phyloP scores from a whole-genome alignment of 352 stramenopile genomes.

The Elongisporangium senticosum region DNA sequence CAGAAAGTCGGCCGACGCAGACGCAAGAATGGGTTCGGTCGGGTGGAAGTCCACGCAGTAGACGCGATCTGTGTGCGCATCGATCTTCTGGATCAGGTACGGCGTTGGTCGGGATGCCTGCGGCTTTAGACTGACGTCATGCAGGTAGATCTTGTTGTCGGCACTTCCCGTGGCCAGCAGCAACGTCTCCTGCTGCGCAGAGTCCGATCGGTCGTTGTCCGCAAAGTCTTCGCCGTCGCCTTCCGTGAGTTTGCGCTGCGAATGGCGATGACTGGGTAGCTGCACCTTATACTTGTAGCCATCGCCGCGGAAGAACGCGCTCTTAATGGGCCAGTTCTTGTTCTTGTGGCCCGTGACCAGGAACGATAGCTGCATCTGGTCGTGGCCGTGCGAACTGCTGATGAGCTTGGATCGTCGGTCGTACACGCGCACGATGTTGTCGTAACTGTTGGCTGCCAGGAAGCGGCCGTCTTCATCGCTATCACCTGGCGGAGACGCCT shows the following conservation, averaged over 20 bases:
- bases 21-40: conserved; percentile 79
- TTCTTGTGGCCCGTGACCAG: conserved; percentile 84
- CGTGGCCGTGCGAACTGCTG: conserved; percentile 56
- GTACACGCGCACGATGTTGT: conserved; percentile 88
- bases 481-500: conserved; percentile 68
- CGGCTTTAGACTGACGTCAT: conserved; percentile 69
- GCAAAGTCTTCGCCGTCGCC: conserved; percentile 69
- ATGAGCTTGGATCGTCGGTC: conserved; percentile 81
- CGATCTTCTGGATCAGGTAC: conserved; percentile 78
- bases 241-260: conserved; percentile 70
- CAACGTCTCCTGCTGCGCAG: conserved; percentile 50
- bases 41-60: conserved; percentile 88
- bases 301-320: conserved; percentile 83
- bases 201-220: conserved; percentile 43
- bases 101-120: conserved; percentile 37
- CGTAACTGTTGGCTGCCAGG: conserved; percentile 83
- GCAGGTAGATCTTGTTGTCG: conserved; percentile 85
- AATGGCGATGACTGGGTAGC: conserved; percentile 42
- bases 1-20: conserved; percentile 77
- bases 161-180: conserved; percentile 82
- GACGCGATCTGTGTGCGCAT: conserved; percentile 83
- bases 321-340: conserved; percentile 91
- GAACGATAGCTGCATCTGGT: conserved; percentile 77
- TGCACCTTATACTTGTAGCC: conserved; percentile 84
- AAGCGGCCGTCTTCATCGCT: conserved; percentile 77